A percentile compares a stretch with the other conserved stretches of the same genome.
Evolutionary conservation across 2,329 filamentous ascomycete species (phyloP).

Genomic region (Exophiala sp.): DNA sequence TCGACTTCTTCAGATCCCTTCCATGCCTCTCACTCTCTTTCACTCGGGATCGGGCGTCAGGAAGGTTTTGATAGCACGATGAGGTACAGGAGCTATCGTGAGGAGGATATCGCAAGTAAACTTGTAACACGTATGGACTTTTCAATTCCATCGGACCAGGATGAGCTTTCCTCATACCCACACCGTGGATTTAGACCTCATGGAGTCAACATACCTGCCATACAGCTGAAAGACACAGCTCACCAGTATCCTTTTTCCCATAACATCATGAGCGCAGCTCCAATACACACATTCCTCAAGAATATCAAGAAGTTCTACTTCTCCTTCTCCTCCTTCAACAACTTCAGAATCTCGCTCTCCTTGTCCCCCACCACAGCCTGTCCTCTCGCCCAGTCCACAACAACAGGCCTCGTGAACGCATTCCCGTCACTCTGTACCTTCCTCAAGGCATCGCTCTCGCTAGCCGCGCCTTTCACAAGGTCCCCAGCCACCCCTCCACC

Average conservation of each 20-base stretch:
- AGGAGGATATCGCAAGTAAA: too few relatives aligned
- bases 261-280: neutral
- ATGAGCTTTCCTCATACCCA: too few relatives aligned
- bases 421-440: conserved; percentile 68
- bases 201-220: too few relatives aligned
- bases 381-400: conserved; percentile 94
- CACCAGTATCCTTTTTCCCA: too few relatives aligned
- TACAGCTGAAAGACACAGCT: too few relatives aligned
- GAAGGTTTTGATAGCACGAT: too few relatives aligned
- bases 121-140: too few relatives aligned
- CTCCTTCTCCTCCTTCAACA: conserved; percentile 53
- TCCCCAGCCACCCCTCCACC: conserved; percentile 59
- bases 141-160: too few relatives aligned
- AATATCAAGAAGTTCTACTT: neutral
- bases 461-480: conserved; percentile 70
- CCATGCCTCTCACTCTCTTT: too few relatives aligned
- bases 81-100: too few relatives aligned
- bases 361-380: conserved; percentile 72
- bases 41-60: too few relatives aligned
- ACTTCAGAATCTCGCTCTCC: conserved; percentile 83
- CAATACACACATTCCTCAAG: neutral
- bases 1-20: too few relatives aligned
- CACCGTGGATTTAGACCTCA: neutral
- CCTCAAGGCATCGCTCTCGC: conserved; percentile 73
- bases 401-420: conserved; percentile 72